Evolutionary conservation across 2,329 filamentous ascomycete genomes (phyloP).

Genomic region (Nothophoma quercina): DNA sequence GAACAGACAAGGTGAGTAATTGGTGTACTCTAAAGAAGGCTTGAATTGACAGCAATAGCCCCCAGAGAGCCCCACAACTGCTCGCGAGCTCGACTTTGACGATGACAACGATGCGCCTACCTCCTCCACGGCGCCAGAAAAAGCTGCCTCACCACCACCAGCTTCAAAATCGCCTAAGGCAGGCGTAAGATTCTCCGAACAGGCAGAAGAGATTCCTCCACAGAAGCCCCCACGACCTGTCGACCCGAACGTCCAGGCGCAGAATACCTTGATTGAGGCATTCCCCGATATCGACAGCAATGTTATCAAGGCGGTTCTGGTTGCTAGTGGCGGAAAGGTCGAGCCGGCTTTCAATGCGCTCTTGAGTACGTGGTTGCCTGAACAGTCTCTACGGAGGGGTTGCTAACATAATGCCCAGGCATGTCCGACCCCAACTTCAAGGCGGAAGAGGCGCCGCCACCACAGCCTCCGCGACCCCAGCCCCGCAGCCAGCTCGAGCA

Average conservation of each 20-base stretch:
- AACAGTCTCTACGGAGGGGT: not conserved
- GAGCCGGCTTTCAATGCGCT: conserved; percentile 96
- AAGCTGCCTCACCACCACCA: conserved; percentile 41
- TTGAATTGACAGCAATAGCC: conserved; percentile 21
- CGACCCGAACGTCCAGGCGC: conserved; percentile 82
- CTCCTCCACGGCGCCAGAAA: conserved; percentile 32
- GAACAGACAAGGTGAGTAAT: conserved; percentile 43
- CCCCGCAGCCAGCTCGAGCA: conserved; percentile 83
- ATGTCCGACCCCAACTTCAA: conserved; percentile 64
- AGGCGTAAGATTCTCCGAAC: conserved; percentile 57
- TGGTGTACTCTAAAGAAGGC: not conserved
- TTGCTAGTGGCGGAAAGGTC: conserved; percentile 84
- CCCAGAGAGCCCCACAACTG: conserved; percentile 57
- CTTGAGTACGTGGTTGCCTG: conserved; percentile 66
- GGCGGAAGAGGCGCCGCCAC: conserved; percentile 66
- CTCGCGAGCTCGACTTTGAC: conserved; percentile 64
- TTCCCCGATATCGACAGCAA: conserved; percentile 83
- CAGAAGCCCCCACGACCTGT: conserved; percentile 83
- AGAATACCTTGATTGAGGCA: conserved; percentile 88
- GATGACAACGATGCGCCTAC: conserved; percentile 60
- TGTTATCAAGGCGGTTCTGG: conserved; percentile 87
- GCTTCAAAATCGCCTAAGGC: conserved; percentile 47
- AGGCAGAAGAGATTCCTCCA: conserved; percentile 65
- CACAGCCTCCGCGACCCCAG: conserved; percentile 79
- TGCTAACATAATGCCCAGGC: conserved; percentile 44